Evolutionary conservation across 2,329 filamentous ascomycete species (phyloP), one percentile per base, ranked within the genome.

Genomic region (Verticillium alfalfae): DNA sequence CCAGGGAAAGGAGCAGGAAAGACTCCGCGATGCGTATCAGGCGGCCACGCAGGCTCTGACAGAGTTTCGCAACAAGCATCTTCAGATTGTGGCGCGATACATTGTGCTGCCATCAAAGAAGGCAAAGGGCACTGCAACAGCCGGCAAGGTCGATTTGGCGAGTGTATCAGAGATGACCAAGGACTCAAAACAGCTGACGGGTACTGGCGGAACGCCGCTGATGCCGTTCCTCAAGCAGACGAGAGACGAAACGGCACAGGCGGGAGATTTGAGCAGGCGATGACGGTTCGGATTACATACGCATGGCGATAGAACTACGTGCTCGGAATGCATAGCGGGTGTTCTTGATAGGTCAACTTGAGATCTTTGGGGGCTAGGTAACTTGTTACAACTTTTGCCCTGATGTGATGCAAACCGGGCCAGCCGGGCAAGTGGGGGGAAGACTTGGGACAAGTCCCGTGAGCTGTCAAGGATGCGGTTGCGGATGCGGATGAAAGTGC

Each of bases 181-280:
- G 58, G 67, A 67, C 1, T 71, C 70, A 18, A 69, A 73, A 22
- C 76, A 90, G 65, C 78, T 96, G 52, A 89, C 88, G 1, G 94
- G 94, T 0, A 97, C 93, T 0, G 93, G 93, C 2, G 94, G 94
- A 0, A 97, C 94, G 0, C 87, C 89, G 0, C 75, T 98, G 59
- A 90, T 97, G 62, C 92, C 93, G 0, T 98, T 98, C 73, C 74
- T 98, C 65, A 96, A 92, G 75, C 91, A 96, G 75, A 89, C 91
- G 3, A 81, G 94, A 18, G 92, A 97, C 71, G 93, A 97, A 79
- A 97, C 93, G 0, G 65, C 63, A 2, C 67, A 69, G 22, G 78
- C 78, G 2, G 78, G 76, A 0, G 69, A 65, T 16, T 64, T 77
- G 60, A 34, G 22, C 16, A 49, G 38, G 37, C 34, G 45, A 26